Base-by-base conservation (phyloP, 208 protist genomes). In the Crithidia sp. region DNA sequence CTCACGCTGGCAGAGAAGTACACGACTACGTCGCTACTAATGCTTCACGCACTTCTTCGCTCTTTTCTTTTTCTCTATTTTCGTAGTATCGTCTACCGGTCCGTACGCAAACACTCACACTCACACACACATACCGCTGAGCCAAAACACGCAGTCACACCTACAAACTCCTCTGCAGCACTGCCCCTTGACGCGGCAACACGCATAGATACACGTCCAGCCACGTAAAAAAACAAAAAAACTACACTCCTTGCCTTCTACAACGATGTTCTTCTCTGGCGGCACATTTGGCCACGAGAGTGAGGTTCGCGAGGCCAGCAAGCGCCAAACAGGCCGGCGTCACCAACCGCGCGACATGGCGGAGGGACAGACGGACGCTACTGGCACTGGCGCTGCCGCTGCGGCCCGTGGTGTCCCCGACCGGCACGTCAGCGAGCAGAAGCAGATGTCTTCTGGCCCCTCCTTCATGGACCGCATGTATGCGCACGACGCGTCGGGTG, bases 401-500 rank as follows among this genome's bases (percentile, higher is more conserved):
- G 50, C 16, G 5, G 69, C 13, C 7, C 47, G 45, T 41, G 37
- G 59, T 36, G 65, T 17, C 63, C 59, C 57, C 2, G 65, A 70
- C 47, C 79, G 70, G 41, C 67, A 76, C 68, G 40, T 55, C 2
- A 58, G 79, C 19, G 80, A 85, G 17, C 71, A 81, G 40, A 74
- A 81, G 47, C 57, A 81, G 54, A 86, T 87, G 76, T 62, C 74
- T 7, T 39, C 82, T 5, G 81, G 76, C 1, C 78, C 76, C 0
- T 86, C 80, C 14, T 91, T 89, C 64, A 69, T 92, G 37, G 82
- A 93, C 49, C 75, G 84, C 47, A 93, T 89, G 76, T 76, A 79
- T 68, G 66, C 75, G 50, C 66, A 78, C 39, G 64, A 72, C 59
- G 62, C 64, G 5, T 59, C 52, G 4, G 44, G 70, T 19, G 56